These are phyloP conservation scores for Chernovozyma aurita DNA, from an alignment of 1,139 yeast genomes.

Conservation along the genomic window DNA sequence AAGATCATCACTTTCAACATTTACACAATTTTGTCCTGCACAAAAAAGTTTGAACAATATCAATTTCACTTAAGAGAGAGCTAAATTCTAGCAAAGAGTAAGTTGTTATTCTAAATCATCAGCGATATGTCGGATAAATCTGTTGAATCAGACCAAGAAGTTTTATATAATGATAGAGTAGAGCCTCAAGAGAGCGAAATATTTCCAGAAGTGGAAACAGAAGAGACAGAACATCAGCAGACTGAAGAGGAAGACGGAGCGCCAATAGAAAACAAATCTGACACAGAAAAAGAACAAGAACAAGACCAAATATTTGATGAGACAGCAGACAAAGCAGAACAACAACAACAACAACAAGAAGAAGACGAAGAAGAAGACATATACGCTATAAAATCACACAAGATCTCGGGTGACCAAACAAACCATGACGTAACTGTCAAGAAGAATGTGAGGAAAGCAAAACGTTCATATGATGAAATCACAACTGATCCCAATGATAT, in stretches of 20 bases:
- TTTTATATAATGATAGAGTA: not conserved
- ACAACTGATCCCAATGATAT: constrained; percentile 9
- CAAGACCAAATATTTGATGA: not conserved
- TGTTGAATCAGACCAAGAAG: constrained; percentile 8
- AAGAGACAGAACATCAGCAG: not conserved
- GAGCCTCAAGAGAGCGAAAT: constrained; percentile 1
- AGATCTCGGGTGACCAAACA: constrained; percentile 14
- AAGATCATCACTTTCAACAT: no score
- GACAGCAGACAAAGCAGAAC: constrained; percentile 10
- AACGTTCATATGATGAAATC: constrained; percentile 10
- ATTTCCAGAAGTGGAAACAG: constrained; percentile 4
- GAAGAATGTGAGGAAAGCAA: constrained; percentile 33
- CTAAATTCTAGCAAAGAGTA: no score
- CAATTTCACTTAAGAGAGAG: no score
- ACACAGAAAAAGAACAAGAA: not conserved
- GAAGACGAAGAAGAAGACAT: constrained; percentile 27
- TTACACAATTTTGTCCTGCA: no score
- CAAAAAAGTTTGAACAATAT: no score
- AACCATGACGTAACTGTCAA: constrained; percentile 33
- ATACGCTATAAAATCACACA: constrained; percentile 30
- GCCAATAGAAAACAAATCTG: no score
- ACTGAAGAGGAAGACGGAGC: not conserved
- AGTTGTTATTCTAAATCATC: no score
- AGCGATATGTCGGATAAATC: not conserved
- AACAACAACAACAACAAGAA: constrained; percentile 12